Percentiles rank a stretch among this genome's conserved stretches.
phyloP scores from a whole-genome alignment of 1,284 basidiomycete species.

The Leccinum ponderosum region DNA sequence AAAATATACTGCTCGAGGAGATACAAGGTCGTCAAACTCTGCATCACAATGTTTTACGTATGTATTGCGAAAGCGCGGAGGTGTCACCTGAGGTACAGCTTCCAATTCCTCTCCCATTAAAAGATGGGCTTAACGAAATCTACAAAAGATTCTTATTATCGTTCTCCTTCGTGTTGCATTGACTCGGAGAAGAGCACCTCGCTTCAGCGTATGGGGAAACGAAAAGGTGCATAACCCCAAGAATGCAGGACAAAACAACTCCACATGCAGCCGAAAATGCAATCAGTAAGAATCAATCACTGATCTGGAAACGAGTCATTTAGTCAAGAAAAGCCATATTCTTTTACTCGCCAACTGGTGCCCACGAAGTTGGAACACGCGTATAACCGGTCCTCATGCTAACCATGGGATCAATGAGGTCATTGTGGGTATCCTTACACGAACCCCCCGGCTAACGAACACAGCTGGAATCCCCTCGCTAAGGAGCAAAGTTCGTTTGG shows the following conservation, averaged over 20 bases:
- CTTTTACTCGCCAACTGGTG: neutral
- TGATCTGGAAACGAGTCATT: neutral
- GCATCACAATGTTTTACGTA: neutral
- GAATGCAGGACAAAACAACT: neutral
- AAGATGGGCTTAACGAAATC: neutral
- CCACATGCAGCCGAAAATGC: neutral
- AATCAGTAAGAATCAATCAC: neutral
- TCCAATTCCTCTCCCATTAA: neutral
- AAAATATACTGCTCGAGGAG: neutral
- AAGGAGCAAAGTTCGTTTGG: neutral
- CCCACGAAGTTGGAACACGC: neutral
- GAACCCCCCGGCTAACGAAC: neutral
- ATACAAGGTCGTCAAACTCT: neutral
- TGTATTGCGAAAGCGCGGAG: neutral
- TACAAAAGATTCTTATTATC: neutral
- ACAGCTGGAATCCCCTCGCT: neutral
- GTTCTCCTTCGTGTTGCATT: neutral
- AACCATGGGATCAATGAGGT: neutral
- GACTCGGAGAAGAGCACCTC: neutral
- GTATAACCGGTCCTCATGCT: neutral
- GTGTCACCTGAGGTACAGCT: neutral
- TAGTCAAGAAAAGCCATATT: neutral
- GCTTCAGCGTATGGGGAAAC: neutral
- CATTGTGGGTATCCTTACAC: neutral
- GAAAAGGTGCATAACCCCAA: neutral